Evolutionary conservation across 169 alveolate genomes (phyloP).

Genomic region (Theileria annulata): DNA sequence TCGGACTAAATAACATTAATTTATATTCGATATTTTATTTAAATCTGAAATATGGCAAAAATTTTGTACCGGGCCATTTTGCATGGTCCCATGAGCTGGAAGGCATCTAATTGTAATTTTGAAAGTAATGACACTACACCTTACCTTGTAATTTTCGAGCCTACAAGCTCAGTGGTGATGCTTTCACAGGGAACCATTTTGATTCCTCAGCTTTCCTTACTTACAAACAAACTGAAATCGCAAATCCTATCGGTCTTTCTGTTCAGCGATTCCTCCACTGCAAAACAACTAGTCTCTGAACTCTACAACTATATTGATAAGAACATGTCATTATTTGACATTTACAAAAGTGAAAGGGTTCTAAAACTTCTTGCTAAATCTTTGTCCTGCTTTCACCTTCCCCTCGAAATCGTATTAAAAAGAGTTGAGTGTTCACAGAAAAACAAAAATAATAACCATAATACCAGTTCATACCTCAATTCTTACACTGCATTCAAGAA

Average conservation of each 20-base stretch:
- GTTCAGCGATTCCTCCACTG: slow-evolving; percentile 27
- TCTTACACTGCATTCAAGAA: not conserved
- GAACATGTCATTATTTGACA: slow-evolving; percentile 25
- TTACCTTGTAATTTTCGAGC: slow-evolving; percentile 58
- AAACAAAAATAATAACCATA: not conserved
- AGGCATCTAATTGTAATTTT: slow-evolving; percentile 19
- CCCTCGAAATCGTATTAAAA: slow-evolving; percentile 44
- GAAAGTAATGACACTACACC: slow-evolving; percentile 31
- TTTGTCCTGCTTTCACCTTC: slow-evolving; percentile 34
- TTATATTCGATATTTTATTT: not conserved
- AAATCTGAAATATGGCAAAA: slow-evolving; percentile 5
- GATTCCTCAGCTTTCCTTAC: slow-evolving; percentile 17
- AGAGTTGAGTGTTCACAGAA: slow-evolving; percentile 26
- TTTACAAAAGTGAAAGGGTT: slow-evolving; percentile 36
- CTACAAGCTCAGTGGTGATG: slow-evolving; percentile 26
- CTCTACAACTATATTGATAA: slow-evolving; percentile 34
- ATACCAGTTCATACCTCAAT: not conserved
- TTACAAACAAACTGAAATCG: slow-evolving; percentile 11
- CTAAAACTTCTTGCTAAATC: slow-evolving; percentile 34
- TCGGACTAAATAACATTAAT: not conserved
- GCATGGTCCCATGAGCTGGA: slow-evolving; percentile 67
- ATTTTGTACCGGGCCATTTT: slow-evolving; percentile 53
- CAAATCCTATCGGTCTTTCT: slow-evolving; percentile 54
- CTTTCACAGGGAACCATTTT: slow-evolving; percentile 53
- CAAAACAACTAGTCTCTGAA: slow-evolving; percentile 32